Evolutionary conservation across 2,329 filamentous ascomycete genomes (phyloP).

Genomic region (Pseudogymnoascus destructans): DNA sequence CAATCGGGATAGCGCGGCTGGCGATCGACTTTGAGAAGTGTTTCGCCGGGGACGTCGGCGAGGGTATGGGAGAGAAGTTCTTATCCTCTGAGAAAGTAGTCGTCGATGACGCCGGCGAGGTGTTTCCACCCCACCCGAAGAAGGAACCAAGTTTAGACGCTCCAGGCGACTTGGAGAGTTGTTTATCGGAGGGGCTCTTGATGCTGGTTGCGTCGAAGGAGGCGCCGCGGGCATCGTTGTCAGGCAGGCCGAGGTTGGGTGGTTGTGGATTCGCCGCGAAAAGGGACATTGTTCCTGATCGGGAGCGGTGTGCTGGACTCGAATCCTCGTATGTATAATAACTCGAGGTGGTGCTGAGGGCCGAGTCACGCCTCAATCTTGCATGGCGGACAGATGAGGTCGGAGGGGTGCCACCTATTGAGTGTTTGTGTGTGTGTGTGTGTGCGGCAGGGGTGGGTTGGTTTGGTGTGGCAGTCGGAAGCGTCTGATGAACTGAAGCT

Average conservation of each 20-base stretch:
- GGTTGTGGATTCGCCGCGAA: conserved; percentile 25
- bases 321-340: conserved; percentile 20
- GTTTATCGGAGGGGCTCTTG: conserved; percentile 20
- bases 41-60: conserved; percentile 34
- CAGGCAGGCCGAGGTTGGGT: conserved; percentile 19
- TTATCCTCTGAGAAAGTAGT: conserved; percentile 49
- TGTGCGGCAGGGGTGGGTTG: conserved; percentile 16
- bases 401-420: conserved; percentile 11
- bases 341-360: conserved; percentile 20
- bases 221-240: conserved; percentile 17
- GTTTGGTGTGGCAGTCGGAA: conserved; percentile 12
- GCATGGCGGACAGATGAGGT: conserved; percentile 19
- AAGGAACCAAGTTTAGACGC: conserved; percentile 45
- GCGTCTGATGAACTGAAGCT: background rate
- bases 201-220: conserved; percentile 21
- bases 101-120: conserved; percentile 42
- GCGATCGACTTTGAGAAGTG: conserved; percentile 19
- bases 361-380: conserved; percentile 22
- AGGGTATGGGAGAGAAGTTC: conserved; percentile 44
- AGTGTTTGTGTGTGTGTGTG: background rate
- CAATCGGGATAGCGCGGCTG: conserved; percentile 28
- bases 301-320: conserved; percentile 18
- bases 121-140: conserved; percentile 50
- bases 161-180: conserved; percentile 36
- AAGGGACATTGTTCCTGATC: conserved; percentile 25